Percentiles rank a stretch among this genome's conserved stretches.
phyloP scores from a whole-genome alignment of 2,329 filamentous ascomycete genomes.

The Fusarium lateritium region DNA sequence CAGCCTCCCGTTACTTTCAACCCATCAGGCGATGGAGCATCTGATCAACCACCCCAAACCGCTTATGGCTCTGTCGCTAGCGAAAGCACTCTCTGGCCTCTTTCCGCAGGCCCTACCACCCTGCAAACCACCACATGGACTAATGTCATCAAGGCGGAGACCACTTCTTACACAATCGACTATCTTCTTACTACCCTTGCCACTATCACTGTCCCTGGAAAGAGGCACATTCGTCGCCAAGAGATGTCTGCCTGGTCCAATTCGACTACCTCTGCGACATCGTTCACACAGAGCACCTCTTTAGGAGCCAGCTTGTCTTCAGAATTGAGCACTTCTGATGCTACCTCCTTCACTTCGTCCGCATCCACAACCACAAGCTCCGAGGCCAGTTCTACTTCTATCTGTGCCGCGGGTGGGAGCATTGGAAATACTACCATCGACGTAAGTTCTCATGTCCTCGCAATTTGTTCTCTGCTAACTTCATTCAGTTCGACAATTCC shows the following conservation, averaged over 20 bases:
- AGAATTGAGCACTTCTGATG: constrained; percentile 5
- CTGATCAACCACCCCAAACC: constrained; percentile 33
- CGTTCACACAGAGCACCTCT: constrained; percentile 42
- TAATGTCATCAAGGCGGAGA: constrained; percentile 57
- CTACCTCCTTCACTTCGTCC: constrained; percentile 20
- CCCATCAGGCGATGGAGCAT: constrained; percentile 26
- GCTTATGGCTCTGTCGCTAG: constrained; percentile 47
- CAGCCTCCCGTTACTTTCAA: constrained; percentile 38
- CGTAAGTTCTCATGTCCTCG: constrained; percentile 49
- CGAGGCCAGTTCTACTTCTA: constrained; percentile 33
- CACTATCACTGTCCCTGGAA: constrained; percentile 51
- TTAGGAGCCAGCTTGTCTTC: constrained; percentile 52
- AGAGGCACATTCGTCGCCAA: constrained; percentile 50
- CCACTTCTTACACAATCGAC: constrained; percentile 58
- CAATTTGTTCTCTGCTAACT: constrained; percentile 28
- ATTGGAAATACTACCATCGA: constrained; percentile 58
- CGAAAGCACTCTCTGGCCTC: constrained; percentile 46
- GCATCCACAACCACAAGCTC: constrained; percentile 16
- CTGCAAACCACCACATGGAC: constrained; percentile 58
- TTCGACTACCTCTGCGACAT: constrained; percentile 45
- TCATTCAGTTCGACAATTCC: constrained; percentile 55
- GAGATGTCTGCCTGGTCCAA: constrained; percentile 53
- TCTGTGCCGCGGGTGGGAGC: constrained; percentile 51
- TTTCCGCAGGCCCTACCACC: constrained; percentile 40
- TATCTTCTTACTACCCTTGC: constrained; percentile 58